Evolutionary conservation across 768 basidiomycete genomes (phyloP).

Genomic region (Guyanaporus albipodus): DNA sequence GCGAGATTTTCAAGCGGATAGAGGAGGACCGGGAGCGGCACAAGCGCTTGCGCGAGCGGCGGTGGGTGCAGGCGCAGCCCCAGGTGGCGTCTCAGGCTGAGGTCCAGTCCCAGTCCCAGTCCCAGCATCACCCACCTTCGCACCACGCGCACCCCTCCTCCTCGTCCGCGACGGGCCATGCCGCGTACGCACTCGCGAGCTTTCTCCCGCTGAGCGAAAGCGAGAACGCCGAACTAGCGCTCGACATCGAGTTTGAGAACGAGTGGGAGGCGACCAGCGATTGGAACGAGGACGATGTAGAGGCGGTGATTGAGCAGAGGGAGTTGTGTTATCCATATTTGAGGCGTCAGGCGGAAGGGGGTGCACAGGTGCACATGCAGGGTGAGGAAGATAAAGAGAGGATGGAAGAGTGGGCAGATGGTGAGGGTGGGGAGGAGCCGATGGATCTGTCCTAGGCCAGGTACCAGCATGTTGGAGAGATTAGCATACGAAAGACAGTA

Average conservation of each 20-base stretch:
- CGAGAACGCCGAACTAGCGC: conserved; percentile 47
- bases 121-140: no score
- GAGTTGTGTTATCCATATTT: conserved; percentile 58
- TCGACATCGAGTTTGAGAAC: conserved; percentile 85
- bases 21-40: conserved; percentile 92
- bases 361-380: neutral
- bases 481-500: conserved; percentile 2
- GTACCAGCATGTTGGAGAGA: neutral
- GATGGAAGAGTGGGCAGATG: neutral
- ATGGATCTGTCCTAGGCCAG: no score
- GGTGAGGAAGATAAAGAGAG: neutral
- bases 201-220: conserved; percentile 38
- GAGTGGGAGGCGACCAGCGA: conserved; percentile 89
- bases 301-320: conserved; percentile 68
- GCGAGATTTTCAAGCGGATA: conserved; percentile 80
- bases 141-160: no score
- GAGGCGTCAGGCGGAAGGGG: conserved; percentile 7
- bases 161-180: conserved; percentile 1
- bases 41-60: conserved; percentile 37
- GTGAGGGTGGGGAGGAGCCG: no score
- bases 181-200: conserved; percentile 15
- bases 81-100: neutral
- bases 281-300: conserved; percentile 87
- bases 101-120: neutral
- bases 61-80: conserved; percentile 4